phyloP scores from a whole-genome alignment of 2,329 filamentous ascomycete species.

The Arthroderma uncinatum region DNA sequence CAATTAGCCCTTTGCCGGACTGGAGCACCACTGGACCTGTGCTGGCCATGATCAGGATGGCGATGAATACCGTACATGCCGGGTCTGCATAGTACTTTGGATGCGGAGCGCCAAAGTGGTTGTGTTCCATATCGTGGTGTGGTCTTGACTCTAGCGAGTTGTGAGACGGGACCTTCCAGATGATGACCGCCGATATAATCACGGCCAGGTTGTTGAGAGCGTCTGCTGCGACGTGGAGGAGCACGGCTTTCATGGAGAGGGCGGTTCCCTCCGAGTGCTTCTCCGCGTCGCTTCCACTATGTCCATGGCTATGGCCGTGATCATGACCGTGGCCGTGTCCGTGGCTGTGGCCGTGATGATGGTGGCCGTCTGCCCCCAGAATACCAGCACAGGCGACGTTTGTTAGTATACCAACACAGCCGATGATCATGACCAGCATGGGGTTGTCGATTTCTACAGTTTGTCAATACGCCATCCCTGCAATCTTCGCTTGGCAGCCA shows the following conservation, averaged over 20 bases:
- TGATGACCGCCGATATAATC: slow-evolving; percentile 56
- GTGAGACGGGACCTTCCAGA: slow-evolving; percentile 42
- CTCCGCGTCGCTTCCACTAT: background rate
- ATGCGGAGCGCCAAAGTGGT: background rate
- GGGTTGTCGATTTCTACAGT: slow-evolving; percentile 53
- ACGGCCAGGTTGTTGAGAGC: slow-evolving; percentile 67
- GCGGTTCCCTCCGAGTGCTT: background rate
- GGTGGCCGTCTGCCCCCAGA: slow-evolving; percentile 45
- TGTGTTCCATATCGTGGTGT: background rate
- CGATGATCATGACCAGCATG: slow-evolving; percentile 56
- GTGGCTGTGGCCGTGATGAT: slow-evolving; percentile 21
- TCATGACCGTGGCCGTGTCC: slow-evolving; percentile 10
- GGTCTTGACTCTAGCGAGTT: background rate
- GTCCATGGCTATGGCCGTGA: slow-evolving; percentile 1
- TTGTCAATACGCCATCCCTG: too few relatives aligned
- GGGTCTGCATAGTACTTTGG: slow-evolving; percentile 15
- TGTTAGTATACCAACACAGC: slow-evolving; percentile 53
- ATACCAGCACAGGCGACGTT: slow-evolving; percentile 58
- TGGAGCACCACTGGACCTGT: slow-evolving; percentile 10
- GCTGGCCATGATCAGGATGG: slow-evolving; percentile 12
- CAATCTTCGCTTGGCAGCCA: too few relatives aligned
- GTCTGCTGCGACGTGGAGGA: slow-evolving; percentile 61
- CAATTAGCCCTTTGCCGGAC: slow-evolving; percentile 11
- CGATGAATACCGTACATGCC: slow-evolving; percentile 14
- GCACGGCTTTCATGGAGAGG: slow-evolving; percentile 32